Base-by-base conservation (phyloP, 345 rosid genomes). In the Atalantia buxifolia region DNA sequence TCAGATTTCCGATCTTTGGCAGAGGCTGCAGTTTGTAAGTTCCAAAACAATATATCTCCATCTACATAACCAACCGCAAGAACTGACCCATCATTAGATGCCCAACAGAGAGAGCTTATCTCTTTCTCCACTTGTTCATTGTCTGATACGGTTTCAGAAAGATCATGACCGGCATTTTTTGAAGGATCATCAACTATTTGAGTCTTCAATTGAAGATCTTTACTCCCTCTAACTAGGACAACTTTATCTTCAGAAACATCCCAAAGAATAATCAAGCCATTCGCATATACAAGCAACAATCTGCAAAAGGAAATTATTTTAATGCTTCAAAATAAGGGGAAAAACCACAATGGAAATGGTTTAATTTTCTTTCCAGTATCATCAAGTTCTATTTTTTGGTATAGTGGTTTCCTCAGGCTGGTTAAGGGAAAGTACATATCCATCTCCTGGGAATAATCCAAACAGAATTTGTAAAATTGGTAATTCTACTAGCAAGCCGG, bases 101-200 rank as follows among this genome's bases (percentile, higher is more conserved):
- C 93, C 98, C 98, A 94, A 83, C 98, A 90, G 67, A 94, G 83
- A 78, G 97, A 87, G 85, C 88, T 88, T 83, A 94, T 93, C 86
- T 94, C 94, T 89, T 92, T 94, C 77, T 88, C 97, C 78, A 73
- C 79, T 53, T 67, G 83, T 55, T 86, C 88, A 78, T 82, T 65
- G 63, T 81, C 75, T 48, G 83, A 83, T 50, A 48, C 4, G 30
- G 70, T 72, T 42, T 78, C 84, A 67, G 87, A 83, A 80, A 77
- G 79, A 80, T 88, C 81, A 74, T 73, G 76, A 40, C 48, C 76
- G 69, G 81, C 75, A 69, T 77, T 74, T 79, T 84, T 80, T 55
- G 79, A 78, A 77, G 86, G 76, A 79, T 84, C 62, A 80, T 78
- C 83, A 25, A 81, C 83, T 77, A 75, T 76, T 79, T 76, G 74